Evolutionary conservation across 768 basidiomycete species (phyloP), one percentile per base, ranked within the genome.

Genomic region (Hebeloma cylindrosporum): DNA sequence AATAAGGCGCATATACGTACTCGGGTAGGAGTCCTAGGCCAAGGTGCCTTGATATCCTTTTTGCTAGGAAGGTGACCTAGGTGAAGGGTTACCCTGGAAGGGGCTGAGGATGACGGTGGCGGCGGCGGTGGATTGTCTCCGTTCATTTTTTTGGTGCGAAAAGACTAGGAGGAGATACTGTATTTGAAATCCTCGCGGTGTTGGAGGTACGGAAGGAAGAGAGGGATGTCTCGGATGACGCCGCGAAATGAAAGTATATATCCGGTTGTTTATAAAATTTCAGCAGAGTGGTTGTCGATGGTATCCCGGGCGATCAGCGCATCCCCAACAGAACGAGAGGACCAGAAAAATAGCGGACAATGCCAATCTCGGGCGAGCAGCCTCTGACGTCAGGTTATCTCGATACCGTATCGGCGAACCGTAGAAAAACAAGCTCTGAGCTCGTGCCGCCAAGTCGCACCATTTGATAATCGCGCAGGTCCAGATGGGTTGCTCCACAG

Each of bases 51-150:
- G 55, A 88, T 82, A 41, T 83, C 72, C 57, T 79, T 83, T 66
- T 86, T 86, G 52, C 77, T 77, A 0, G 86, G 87, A 21, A 88
- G 68, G 61, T 88, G 83, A 1, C 83, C 86, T 21, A 88, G 78
- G 39, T 82, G 81, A 22, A 88, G 77, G 36, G 83, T 83, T 43
- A 88, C 81, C 35, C 77, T 75, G 9, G 80, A 72, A 1, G 83
- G 81, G 3, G 72, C 71, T 18, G 60, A 59, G 21, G 69, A 62
- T 3, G 50, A 45, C 21, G 47, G 38, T 28, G n/a, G n/a, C n/a
- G n/a, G n/a, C n/a, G n/a, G 26, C 16, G 36, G 23, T n/a, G 20
- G 25, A 8, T 7, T 39, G n/a, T 7, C 29, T 27, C 34, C 50
- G 18, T 48, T 49, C 20, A 21, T 31, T 6, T 35, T 40, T 25